phyloP scores from a whole-genome alignment of 768 basidiomycete genomes.

The Butyriboletus loyo region DNA sequence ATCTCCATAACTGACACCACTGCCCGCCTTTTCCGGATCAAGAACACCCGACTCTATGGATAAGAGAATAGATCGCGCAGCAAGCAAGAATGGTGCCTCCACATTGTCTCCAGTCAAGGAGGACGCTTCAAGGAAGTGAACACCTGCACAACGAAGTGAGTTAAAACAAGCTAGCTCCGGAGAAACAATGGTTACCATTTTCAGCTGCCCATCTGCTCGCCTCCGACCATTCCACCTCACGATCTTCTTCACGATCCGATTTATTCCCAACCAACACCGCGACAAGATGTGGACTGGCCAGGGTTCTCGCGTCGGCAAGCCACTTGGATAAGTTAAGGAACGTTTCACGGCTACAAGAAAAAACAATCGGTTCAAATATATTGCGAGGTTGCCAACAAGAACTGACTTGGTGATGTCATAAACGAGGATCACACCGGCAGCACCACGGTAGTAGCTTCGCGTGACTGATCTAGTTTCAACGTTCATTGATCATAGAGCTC shows the following conservation, averaged over 20 bases:
- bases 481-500: conserved; percentile 9
- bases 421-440: conserved; percentile 87
- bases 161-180: neutral
- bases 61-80: conserved; percentile 83
- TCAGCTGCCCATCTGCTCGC: conserved; percentile 95
- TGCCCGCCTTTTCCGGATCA: conserved; percentile 92
- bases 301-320: conserved; percentile 89
- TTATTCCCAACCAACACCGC: conserved; percentile 94
- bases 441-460: conserved; percentile 93
- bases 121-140: conserved; percentile 92
- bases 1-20: conserved; percentile 96
- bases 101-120: conserved; percentile 92
- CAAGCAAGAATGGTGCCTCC: conserved; percentile 86
- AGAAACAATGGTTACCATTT: conserved; percentile 58
- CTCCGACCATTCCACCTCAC: conserved; percentile 95
- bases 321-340: conserved; percentile 83
- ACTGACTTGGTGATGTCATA: conserved; percentile 89
- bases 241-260: conserved; percentile 88
- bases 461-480: conserved; percentile 69
- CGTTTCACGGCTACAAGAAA: conserved; percentile 69
- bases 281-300: conserved; percentile 90
- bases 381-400: neutral
- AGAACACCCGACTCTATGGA: conserved; percentile 88
- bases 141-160: conserved; percentile 47
- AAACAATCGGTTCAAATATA: conserved; percentile 1